These are phyloP conservation scores for Podila clonocystis DNA, from an alignment of 192 early-diverging fungal species.

Conservation along the genomic window DNA sequence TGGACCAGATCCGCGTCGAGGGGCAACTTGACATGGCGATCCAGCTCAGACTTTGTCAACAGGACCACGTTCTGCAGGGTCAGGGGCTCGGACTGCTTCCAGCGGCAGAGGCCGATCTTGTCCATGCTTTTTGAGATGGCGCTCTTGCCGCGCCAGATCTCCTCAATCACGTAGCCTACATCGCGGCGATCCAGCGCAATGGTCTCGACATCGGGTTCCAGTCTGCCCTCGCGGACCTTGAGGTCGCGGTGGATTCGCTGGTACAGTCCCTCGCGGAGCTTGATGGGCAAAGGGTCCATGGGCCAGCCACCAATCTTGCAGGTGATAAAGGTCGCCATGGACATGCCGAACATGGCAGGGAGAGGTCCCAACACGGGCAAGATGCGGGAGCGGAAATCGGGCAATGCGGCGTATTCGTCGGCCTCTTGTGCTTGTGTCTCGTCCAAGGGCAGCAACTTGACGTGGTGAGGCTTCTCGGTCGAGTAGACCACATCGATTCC, in stretches of 20 bases:
- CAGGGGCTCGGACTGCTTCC: slow-evolving; percentile 77
- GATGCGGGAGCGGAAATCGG: slow-evolving; percentile 92
- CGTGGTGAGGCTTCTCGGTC: slow-evolving; percentile 92
- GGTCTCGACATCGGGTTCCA: slow-evolving; percentile 13
- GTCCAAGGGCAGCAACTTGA: slow-evolving; percentile 90
- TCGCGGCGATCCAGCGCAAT: slow-evolving; percentile 75
- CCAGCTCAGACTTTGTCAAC: slow-evolving; percentile 85
- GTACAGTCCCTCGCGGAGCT: slow-evolving; percentile 80
- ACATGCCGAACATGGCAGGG: slow-evolving; percentile 94
- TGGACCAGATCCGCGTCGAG: slow-evolving; percentile 52
- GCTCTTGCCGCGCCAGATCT: slow-evolving; percentile 87
- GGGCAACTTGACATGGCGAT: slow-evolving; percentile 63
- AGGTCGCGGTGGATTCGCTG: slow-evolving; percentile 79
- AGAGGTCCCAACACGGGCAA: slow-evolving; percentile 88
- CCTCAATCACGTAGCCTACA: slow-evolving; percentile 89
- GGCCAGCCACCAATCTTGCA: slow-evolving; percentile 70
- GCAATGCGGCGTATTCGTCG: slow-evolving; percentile 92
- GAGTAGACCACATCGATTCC: slow-evolving; percentile 97
- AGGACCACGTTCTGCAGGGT: slow-evolving; percentile 81
- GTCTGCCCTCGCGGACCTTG: slow-evolving; percentile 50
- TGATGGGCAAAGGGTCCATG: slow-evolving; percentile 78
- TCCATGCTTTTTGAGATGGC: slow-evolving; percentile 79
- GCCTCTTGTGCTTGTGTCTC: slow-evolving; percentile 85
- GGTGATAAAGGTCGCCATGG: slow-evolving; percentile 90
- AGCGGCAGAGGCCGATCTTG: slow-evolving; percentile 78